Conservation (phyloP, 2,329 filamentous ascomycete genomes). For the Pestalotiopsis fici region DNA sequence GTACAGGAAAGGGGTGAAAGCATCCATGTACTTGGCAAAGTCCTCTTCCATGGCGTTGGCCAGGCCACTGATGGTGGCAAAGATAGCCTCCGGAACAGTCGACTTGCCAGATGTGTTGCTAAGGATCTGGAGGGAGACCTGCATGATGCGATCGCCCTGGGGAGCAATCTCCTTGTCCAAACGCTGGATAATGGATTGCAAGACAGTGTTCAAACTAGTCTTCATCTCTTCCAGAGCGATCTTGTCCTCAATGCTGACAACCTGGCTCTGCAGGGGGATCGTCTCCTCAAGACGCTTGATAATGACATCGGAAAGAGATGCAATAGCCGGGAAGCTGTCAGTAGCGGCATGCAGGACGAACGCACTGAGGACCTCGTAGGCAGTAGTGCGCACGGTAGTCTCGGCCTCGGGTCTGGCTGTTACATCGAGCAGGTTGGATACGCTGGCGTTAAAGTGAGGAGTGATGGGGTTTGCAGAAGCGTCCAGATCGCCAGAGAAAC, state of each 20-base stretch:
- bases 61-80: constrained; percentile 88
- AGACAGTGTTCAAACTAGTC: constrained; percentile 87
- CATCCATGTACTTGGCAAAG: constrained; percentile 97
- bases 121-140: constrained; percentile 79
- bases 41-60: constrained; percentile 89
- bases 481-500: constrained; percentile 85
- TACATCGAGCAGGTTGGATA: constrained; percentile 80
- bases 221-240: constrained; percentile 97
- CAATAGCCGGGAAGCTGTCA: constrained; percentile 80
- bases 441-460: constrained; percentile 89
- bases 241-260: constrained; percentile 95
- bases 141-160: constrained; percentile 93
- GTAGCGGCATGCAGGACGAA: constrained; percentile 90
- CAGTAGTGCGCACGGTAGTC: constrained; percentile 87
- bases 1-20: constrained; percentile 89
- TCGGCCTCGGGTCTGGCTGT: constrained; percentile 84
- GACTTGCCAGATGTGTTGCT: constrained; percentile 80
- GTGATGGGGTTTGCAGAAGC: constrained; percentile 80
- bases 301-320: constrained; percentile 81
- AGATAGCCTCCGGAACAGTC: constrained; percentile 90
- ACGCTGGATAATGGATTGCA: constrained; percentile 88
- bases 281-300: constrained; percentile 91
- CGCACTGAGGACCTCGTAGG: constrained; percentile 94
- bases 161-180: constrained; percentile 89
- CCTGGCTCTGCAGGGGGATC: constrained; percentile 84